These are phyloP conservation scores for Potentilla sterilis DNA, from an alignment of 306 rosid genomes.

Conservation along the genomic window DNA sequence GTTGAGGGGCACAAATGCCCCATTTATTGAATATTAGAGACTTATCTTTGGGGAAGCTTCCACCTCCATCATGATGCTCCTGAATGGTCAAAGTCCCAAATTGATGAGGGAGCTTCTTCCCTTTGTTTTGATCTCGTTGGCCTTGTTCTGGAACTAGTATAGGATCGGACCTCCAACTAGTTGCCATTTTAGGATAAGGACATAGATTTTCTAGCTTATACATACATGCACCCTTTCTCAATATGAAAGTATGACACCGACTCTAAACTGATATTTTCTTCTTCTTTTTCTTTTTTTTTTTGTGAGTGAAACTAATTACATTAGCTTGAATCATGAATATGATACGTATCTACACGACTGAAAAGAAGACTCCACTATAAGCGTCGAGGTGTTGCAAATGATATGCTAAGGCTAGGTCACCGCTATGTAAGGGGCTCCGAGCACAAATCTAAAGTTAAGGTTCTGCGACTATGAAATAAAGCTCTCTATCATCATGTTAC, in stretches of 20 bases:
- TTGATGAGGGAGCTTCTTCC: neutral
- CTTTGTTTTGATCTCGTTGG: neutral
- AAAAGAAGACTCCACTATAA: neutral
- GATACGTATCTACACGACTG: neutral
- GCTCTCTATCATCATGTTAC: no score
- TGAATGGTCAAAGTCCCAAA: neutral
- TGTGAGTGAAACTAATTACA: no score
- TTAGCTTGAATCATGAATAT: no score
- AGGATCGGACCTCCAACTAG: neutral
- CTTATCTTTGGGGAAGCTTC: neutral
- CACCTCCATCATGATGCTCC: conserved; percentile 1
- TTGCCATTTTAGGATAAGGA: neutral
- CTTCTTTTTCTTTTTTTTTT: no score
- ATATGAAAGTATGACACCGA: no score
- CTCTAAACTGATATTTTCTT: no score
- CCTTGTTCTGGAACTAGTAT: neutral
- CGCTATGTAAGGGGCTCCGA: neutral
- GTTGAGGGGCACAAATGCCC: neutral
- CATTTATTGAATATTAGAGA: neutral
- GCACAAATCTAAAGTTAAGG: neutral
- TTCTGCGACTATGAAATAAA: neutral
- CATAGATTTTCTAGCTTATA: neutral
- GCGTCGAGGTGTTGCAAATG: neutral
- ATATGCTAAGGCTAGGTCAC: neutral
- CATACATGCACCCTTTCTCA: neutral